Percentiles rank a stretch among this genome's conserved stretches.
Evolutionary conservation across 2,329 filamentous ascomycete species (phyloP).

Genomic region (Fusarium nygamai): DNA sequence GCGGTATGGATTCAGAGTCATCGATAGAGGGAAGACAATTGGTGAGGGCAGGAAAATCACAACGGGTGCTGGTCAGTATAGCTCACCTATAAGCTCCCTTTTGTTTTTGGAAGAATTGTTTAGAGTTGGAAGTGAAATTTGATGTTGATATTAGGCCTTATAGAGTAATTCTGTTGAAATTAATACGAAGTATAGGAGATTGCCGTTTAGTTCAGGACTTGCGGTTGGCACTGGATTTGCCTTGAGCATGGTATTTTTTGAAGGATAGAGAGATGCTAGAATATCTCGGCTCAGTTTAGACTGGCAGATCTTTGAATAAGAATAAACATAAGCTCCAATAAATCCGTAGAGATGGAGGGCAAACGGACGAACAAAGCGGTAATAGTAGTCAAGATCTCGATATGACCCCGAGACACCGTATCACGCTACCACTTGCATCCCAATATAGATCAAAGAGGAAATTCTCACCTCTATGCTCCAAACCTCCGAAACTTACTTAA

Average conservation of each 20-base stretch:
- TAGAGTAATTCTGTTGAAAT: too few relatives aligned
- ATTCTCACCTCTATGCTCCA: not conserved
- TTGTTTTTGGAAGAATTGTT: too few relatives aligned
- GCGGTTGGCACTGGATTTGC: too few relatives aligned
- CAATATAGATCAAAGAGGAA: not conserved
- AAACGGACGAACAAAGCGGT: not conserved
- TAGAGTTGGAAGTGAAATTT: too few relatives aligned
- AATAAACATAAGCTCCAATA: not conserved
- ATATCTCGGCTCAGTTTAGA: not conserved
- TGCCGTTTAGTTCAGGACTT: not conserved
- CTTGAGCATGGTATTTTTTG: not conserved
- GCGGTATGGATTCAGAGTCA: not conserved
- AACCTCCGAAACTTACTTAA: not conserved
- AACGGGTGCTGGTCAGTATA: too few relatives aligned
- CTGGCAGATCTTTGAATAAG: fast-evolving
- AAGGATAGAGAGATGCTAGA: too few relatives aligned
- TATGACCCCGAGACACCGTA: not conserved
- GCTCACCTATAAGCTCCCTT: too few relatives aligned
- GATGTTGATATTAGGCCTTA: too few relatives aligned
- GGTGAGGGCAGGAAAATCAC: too few relatives aligned
- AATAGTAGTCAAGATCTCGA: not conserved
- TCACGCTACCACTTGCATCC: not conserved
- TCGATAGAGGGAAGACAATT: not conserved
- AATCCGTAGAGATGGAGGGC: not conserved
- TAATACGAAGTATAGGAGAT: fast-evolving